Evolutionary conservation across 306 rosid species (phyloP).

Genomic region (Abrus precatorius): DNA sequence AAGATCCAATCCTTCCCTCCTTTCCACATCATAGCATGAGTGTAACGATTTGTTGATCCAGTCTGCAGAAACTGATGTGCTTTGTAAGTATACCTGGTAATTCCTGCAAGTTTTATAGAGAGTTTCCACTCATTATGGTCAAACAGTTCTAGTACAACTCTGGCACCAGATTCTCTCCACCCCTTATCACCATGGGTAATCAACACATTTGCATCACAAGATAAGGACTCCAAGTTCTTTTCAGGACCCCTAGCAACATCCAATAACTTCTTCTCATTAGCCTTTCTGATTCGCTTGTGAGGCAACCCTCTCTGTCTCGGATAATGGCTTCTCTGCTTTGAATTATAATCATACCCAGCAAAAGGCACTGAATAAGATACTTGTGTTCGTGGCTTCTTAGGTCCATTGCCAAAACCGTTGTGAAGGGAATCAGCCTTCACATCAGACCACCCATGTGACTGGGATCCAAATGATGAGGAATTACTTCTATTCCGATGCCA

Average conservation of each 20-base stretch:
- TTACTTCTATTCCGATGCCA: conserved; percentile 66
- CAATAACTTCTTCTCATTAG: conserved; percentile 65
- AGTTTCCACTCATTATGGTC: conserved; percentile 86
- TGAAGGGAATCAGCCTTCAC: conserved; percentile 64
- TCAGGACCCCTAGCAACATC: conserved; percentile 60
- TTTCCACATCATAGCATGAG: conserved; percentile 97
- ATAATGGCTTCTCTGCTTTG: conserved; percentile 58
- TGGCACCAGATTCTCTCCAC: conserved; percentile 85
- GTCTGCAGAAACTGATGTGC: conserved; percentile 92
- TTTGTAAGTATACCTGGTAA: conserved; percentile 72
- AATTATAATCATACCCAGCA: conserved; percentile 59
- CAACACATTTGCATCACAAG: conserved; percentile 73
- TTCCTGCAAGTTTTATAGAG: conserved; percentile 72
- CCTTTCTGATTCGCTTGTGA: conserved; percentile 73
- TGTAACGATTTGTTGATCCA: conserved; percentile 85
- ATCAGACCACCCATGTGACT: conserved; percentile 71
- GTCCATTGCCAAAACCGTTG: conserved; percentile 75
- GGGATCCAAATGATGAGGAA: conserved; percentile 60
- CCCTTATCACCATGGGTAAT: conserved; percentile 75
- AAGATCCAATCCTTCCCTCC: conserved; percentile 88
- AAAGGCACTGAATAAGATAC: conserved; percentile 72
- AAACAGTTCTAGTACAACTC: conserved; percentile 69
- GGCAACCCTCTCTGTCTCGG: conserved; percentile 59
- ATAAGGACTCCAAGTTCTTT: conserved; percentile 68
- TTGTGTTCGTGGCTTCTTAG: conserved; percentile 86